Conservation (phyloP, 106 monocot species). For the Hemerocallis citrina region DNA sequence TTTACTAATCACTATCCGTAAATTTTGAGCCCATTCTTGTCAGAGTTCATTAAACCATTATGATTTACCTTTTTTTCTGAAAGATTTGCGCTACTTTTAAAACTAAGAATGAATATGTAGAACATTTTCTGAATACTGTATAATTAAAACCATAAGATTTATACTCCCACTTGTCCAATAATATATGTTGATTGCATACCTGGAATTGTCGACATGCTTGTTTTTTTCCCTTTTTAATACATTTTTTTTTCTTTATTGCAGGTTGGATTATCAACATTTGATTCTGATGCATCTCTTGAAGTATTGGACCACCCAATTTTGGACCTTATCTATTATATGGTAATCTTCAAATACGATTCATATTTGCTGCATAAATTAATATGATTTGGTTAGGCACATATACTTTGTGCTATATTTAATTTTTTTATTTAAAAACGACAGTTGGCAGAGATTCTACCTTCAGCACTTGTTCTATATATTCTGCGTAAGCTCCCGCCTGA, state of each 20-base stretch:
- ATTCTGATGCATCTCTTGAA: constrained; percentile 61
- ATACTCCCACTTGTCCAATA: background rate
- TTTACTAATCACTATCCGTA: too few relatives aligned
- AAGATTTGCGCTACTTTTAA: too few relatives aligned
- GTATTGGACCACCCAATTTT: constrained; percentile 84
- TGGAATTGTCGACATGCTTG: too few relatives aligned
- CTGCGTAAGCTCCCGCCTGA: constrained; percentile 66
- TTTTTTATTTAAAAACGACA: constrained; percentile 13
- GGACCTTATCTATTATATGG: constrained; percentile 73
- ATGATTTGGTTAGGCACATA: background rate
- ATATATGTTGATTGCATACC: background rate
- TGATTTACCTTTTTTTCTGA: too few relatives aligned
- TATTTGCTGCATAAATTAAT: background rate
- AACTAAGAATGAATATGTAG: too few relatives aligned
- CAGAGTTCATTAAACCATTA: too few relatives aligned
- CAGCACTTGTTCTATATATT: constrained; percentile 60
- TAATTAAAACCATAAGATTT: too few relatives aligned
- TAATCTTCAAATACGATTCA: constrained; percentile 8
- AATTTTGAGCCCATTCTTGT: too few relatives aligned
- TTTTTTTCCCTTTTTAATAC: background rate
- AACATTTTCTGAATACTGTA: too few relatives aligned
- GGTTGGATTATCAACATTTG: constrained; percentile 65
- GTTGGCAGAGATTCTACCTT: constrained; percentile 70
- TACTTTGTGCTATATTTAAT: background rate
- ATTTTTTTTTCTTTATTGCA: constrained; percentile 6